phyloP scores from a whole-genome alignment of 768 basidiomycete species.

The Pleurotus salmoneostramineus region DNA sequence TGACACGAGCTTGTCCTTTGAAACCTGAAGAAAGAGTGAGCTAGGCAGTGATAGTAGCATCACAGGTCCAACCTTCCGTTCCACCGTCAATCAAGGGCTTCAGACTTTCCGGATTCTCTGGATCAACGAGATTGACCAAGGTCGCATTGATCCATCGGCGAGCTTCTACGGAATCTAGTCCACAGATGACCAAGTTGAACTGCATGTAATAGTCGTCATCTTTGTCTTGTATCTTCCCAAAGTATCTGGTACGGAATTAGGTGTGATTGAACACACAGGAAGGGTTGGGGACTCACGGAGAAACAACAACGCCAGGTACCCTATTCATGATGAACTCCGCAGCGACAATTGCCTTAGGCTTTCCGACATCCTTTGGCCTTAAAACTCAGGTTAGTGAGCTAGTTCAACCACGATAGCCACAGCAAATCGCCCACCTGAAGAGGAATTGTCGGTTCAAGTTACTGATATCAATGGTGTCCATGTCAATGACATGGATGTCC shows the following conservation, averaged over 20 bases:
- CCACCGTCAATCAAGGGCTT: slow-evolving; percentile 98
- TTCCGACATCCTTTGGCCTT: slow-evolving; percentile 88
- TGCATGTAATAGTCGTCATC: slow-evolving; percentile 92
- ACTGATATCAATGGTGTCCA: slow-evolving; percentile 99
- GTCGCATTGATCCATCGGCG: slow-evolving; percentile 99
- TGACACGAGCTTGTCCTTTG: slow-evolving; percentile 97
- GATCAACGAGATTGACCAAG: slow-evolving; percentile 90
- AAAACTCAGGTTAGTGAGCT: neutral
- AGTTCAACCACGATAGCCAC: neutral
- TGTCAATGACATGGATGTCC: slow-evolving; percentile 99
- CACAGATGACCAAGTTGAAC: slow-evolving; percentile 96
- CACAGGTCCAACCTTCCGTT: slow-evolving; percentile 72
- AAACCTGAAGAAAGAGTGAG: slow-evolving; percentile 57
- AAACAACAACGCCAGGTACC: slow-evolving; percentile 94
- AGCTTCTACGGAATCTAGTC: slow-evolving; percentile 95
- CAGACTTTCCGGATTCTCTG: slow-evolving; percentile 87
- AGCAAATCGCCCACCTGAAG: slow-evolving; percentile 63
- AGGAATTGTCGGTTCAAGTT: slow-evolving; percentile 98
- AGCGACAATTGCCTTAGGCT: slow-evolving; percentile 90
- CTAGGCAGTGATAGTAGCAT: neutral
- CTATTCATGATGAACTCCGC: slow-evolving; percentile 97
- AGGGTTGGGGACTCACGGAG: slow-evolving; percentile 62
- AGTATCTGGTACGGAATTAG: slow-evolving; percentile 54
- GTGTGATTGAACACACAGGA: slow-evolving; percentile 5
- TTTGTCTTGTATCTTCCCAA: slow-evolving; percentile 98